These are phyloP conservation scores for Coemansia pectinata DNA, from an alignment of 192 early-diverging fungal genomes.

Conservation along the genomic window DNA sequence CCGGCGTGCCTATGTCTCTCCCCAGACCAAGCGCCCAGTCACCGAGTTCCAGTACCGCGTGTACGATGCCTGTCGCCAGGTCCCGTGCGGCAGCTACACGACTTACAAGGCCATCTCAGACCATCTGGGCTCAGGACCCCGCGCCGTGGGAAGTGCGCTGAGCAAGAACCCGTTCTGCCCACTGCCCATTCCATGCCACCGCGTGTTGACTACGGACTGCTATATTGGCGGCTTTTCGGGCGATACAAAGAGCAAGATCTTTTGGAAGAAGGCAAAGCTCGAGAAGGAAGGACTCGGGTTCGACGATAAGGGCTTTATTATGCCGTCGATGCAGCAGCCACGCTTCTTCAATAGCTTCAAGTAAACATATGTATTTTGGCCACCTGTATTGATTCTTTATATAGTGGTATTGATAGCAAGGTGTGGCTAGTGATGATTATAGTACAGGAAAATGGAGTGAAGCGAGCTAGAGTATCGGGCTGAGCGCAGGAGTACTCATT, in stretches of 20 bases:
- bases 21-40: slow-evolving; percentile 59
- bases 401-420: background rate
- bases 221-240: slow-evolving; percentile 73
- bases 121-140: slow-evolving; percentile 59
- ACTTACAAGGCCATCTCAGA: slow-evolving; percentile 70
- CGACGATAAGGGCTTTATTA: slow-evolving; percentile 59
- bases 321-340: slow-evolving; percentile 31
- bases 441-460: background rate
- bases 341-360: slow-evolving; percentile 60
- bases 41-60: slow-evolving; percentile 74
- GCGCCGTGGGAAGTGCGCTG: slow-evolving; percentile 71
- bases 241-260: slow-evolving; percentile 62
- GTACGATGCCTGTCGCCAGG: slow-evolving; percentile 67
- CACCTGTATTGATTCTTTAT: background rate
- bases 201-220: slow-evolving; percentile 62
- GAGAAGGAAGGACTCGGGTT: slow-evolving; percentile 64
- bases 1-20: slow-evolving; percentile 56
- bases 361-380: background rate
- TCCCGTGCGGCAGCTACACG: slow-evolving; percentile 64
- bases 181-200: slow-evolving; percentile 70
- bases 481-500: slow-evolving; percentile 27
- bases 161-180: slow-evolving; percentile 70
- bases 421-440: background rate
- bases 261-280: slow-evolving; percentile 68
- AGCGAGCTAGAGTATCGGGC: slow-evolving; percentile 25